These are phyloP conservation scores for Ogataea trehaloabstinens DNA, from an alignment of 805 yeast genomes.

Conservation along the genomic window DNA sequence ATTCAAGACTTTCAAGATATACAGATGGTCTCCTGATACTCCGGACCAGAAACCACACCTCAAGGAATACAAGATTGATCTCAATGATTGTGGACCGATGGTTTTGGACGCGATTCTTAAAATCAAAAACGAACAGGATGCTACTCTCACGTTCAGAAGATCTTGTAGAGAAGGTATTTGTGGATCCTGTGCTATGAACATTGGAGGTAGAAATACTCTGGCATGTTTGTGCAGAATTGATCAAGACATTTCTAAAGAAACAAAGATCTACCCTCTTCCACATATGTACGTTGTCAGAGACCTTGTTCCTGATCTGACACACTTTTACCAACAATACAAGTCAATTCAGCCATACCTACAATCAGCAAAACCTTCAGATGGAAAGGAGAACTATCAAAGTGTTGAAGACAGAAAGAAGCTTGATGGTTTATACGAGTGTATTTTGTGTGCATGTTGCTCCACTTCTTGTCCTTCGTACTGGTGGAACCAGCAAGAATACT, in stretches of 20 bases:
- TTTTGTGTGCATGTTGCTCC: slow-evolving; percentile 97
- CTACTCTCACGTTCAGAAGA: slow-evolving; percentile 94
- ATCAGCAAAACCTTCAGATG: slow-evolving; percentile 81
- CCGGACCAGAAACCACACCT: slow-evolving; percentile 89
- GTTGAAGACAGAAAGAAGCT: slow-evolving; percentile 92
- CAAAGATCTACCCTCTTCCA: slow-evolving; percentile 93
- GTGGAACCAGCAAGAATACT: slow-evolving; percentile 99
- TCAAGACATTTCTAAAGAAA: slow-evolving; percentile 65
- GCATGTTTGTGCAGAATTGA: slow-evolving; percentile 97
- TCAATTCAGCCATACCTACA: slow-evolving; percentile 96
- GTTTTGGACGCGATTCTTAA: slow-evolving; percentile 90
- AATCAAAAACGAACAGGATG: slow-evolving; percentile 94
- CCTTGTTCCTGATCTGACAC: slow-evolving; percentile 96
- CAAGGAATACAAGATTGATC: slow-evolving; percentile 79
- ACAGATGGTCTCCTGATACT: slow-evolving; percentile 97
- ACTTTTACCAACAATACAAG: slow-evolving; percentile 97
- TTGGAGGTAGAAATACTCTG: slow-evolving; percentile 94
- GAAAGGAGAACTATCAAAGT: slow-evolving; percentile 88
- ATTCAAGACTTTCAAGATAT: slow-evolving; percentile 82
- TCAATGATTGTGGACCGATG: slow-evolving; percentile 96
- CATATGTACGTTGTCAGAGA: slow-evolving; percentile 98
- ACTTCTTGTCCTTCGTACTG: slow-evolving; percentile 99
- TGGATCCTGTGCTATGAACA: slow-evolving; percentile 99
- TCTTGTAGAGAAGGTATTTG: slow-evolving; percentile 99
- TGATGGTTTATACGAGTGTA: slow-evolving; percentile 97